Evolutionary conservation across 208 protist species (phyloP).

Genomic region (Naegleria gruberi): DNA sequence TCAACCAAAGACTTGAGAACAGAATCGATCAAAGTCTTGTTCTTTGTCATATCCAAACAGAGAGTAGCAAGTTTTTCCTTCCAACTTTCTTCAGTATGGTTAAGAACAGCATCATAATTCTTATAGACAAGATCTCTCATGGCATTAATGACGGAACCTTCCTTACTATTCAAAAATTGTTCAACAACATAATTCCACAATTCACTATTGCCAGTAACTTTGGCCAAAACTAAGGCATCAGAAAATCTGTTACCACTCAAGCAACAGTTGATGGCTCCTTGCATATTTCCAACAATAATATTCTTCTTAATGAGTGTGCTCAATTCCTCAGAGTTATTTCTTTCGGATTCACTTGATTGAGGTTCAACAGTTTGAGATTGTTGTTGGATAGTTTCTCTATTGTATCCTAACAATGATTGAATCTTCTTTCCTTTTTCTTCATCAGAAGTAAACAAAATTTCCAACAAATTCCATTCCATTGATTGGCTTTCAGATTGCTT

Average conservation of each 20-base stretch:
- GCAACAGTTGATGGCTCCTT: slow-evolving; percentile 47
- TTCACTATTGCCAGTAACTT: slow-evolving; percentile 32
- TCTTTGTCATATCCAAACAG: slow-evolving; percentile 34
- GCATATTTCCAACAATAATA: slow-evolving; percentile 49
- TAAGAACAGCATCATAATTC: slow-evolving; percentile 39
- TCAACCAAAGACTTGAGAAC: neutral
- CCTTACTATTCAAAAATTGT: slow-evolving; percentile 36
- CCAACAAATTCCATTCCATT: neutral
- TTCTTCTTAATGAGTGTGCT: slow-evolving; percentile 5
- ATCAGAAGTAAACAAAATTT: neutral
- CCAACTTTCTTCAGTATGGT: slow-evolving; percentile 39
- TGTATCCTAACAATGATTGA: neutral
- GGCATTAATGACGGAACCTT: neutral
- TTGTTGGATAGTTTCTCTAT: neutral
- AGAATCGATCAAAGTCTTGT: neutral
- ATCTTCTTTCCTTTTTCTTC: neutral
- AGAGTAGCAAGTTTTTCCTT: slow-evolving; percentile 52
- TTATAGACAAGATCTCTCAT: slow-evolving; percentile 41
- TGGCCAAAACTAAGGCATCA: slow-evolving; percentile 58
- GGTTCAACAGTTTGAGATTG: slow-evolving; percentile 7
- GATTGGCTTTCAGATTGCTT: neutral
- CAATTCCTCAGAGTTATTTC: neutral
- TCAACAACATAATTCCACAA: slow-evolving; percentile 47
- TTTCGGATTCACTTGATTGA: neutral
- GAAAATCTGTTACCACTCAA: slow-evolving; percentile 39